Percentiles rank a stretch among this genome's conserved stretches.
These are phyloP conservation scores for Pulveroboletus sp. DNA, from an alignment of 768 basidiomycete species.

Conservation along the genomic window DNA sequence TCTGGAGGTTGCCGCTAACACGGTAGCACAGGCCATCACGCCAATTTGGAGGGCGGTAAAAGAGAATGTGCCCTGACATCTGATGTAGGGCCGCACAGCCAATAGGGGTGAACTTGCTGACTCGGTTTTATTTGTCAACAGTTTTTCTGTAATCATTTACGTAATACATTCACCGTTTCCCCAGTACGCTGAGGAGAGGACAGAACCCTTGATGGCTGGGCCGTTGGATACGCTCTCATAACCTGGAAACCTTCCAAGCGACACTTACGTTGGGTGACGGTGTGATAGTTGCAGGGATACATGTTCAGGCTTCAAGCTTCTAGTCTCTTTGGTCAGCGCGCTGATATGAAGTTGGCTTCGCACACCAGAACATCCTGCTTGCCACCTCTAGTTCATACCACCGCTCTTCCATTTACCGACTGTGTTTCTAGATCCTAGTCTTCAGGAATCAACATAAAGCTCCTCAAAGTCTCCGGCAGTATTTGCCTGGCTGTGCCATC, in stretches of 20 bases:
- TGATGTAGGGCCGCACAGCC: no score
- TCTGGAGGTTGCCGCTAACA: constrained; percentile 67
- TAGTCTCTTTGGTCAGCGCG: neutral
- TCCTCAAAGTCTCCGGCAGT: no score
- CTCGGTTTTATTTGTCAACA: no score
- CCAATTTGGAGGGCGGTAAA: constrained; percentile 55
- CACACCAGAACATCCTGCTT: neutral
- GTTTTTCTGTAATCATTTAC: neutral
- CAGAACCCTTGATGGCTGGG: neutral
- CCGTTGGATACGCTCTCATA: neutral
- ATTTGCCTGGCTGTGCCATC: neutral
- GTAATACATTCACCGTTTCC: no score
- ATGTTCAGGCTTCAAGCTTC: neutral
- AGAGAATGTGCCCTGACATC: constrained; percentile 13
- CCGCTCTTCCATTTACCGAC: neutral
- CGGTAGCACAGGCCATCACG: constrained; percentile 69
- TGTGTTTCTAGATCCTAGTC: neutral
- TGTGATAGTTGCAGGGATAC: neutral
- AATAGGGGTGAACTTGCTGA: no score
- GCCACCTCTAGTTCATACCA: neutral
- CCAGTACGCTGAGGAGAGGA: no score
- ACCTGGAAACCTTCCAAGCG: neutral
- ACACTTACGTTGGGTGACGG: neutral
- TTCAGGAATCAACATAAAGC: neutral
- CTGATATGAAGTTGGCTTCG: neutral